phyloP scores from a whole-genome alignment of 2,329 filamentous ascomycete species.

The Fonsecaea multimorphosa region DNA sequence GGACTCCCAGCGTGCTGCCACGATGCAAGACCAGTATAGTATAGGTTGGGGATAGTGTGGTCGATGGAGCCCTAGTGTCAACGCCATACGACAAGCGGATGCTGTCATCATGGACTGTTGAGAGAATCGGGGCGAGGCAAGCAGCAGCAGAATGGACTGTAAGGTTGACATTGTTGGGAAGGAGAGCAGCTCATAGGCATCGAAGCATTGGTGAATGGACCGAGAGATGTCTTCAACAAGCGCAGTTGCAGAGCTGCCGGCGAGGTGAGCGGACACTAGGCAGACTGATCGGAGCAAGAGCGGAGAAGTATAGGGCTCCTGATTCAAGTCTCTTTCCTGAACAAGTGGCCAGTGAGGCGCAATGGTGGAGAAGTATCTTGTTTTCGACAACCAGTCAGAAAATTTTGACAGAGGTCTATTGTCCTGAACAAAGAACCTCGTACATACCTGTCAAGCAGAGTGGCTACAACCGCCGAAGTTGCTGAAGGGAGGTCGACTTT shows the following conservation, averaged over 20 bases:
- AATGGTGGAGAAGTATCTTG: constrained; percentile 6
- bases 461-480: not conserved
- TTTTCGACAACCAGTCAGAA: not conserved
- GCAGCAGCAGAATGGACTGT: constrained; percentile 13
- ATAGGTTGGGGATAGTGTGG: not conserved
- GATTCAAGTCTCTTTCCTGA: not conserved
- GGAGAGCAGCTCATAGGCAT: constrained; percentile 13
- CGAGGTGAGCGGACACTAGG: constrained; percentile 6
- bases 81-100: constrained; percentile 12
- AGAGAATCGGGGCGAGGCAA: not conserved
- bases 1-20: constrained; percentile 6
- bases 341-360: constrained; percentile 16
- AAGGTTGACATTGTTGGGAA: constrained; percentile 5
- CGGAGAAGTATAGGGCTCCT: constrained; percentile 11
- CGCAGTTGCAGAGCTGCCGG: not conserved
- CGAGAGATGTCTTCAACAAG: constrained; percentile 5
- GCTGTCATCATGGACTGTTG: constrained; percentile 11
- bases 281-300: constrained; percentile 10
- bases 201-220: constrained; percentile 7
- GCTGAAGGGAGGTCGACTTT: not conserved
- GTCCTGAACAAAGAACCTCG: not conserved
- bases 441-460: constrained; percentile 14
- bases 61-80: constrained; percentile 7
- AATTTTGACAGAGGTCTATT: not conserved
- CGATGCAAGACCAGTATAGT: constrained; percentile 12